Percentiles rank a stretch among this genome's conserved stretches.
Evolutionary conservation across 140 eudicot genomes (phyloP).

Genomic region (Ambrosia hybrid): DNA sequence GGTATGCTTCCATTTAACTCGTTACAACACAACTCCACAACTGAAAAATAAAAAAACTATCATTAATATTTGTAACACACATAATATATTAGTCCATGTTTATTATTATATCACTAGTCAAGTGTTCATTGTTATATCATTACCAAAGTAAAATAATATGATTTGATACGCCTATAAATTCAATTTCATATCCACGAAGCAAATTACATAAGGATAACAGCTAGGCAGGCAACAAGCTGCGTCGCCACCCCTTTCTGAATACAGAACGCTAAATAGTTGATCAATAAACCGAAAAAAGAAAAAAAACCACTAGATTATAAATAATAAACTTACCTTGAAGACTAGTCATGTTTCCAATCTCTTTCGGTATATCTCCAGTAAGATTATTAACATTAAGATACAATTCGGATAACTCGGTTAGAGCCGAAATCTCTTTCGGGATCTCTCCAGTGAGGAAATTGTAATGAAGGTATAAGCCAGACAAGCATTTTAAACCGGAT

Average conservation of each 20-base stretch:
- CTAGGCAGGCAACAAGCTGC: too few species aligned
- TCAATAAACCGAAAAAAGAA: too few species aligned
- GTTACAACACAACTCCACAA: slow-evolving; percentile 71
- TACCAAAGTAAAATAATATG: too few species aligned
- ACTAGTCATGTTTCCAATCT: slow-evolving; percentile 66
- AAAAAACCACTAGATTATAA: too few species aligned
- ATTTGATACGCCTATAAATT: too few species aligned
- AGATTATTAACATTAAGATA: slow-evolving; percentile 80
- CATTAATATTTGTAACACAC: not conserved
- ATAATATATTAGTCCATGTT: too few species aligned
- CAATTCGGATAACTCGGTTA: slow-evolving; percentile 74
- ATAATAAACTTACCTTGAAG: slow-evolving; percentile 60
- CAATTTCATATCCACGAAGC: too few species aligned
- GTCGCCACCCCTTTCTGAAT: too few species aligned
- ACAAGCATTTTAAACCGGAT: slow-evolving; percentile 71
- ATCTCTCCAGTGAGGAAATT: slow-evolving; percentile 67
- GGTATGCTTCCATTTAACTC: slow-evolving; percentile 76
- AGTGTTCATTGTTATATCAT: too few species aligned
- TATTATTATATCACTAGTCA: too few species aligned
- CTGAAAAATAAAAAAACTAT: slow-evolving; percentile 33
- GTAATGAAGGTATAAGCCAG: slow-evolving; percentile 88
- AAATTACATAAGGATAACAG: too few species aligned
- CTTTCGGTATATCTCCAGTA: slow-evolving; percentile 60
- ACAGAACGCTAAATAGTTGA: too few species aligned
- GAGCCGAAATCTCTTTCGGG: slow-evolving; percentile 66